These are phyloP conservation scores for Dillenia turbinata DNA, from an alignment of 164 flowering plant species.

Conservation along the genomic window DNA sequence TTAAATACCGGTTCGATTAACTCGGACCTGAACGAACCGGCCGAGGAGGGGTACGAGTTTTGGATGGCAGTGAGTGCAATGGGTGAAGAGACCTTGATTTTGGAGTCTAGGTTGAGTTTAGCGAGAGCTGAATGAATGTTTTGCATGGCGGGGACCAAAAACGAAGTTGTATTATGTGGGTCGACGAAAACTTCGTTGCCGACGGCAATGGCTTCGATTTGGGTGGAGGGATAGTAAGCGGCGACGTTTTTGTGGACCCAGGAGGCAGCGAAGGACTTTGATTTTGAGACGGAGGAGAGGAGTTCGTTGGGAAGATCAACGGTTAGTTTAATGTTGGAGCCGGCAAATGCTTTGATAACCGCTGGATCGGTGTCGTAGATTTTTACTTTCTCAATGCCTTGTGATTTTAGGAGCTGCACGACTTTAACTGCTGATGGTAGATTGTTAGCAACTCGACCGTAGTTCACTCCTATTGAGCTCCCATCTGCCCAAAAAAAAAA, in stretches of 20 bases:
- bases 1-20: constrained; percentile 54
- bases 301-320: constrained; percentile 82
- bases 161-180: constrained; percentile 51
- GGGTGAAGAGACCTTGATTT: constrained; percentile 75
- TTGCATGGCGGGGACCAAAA: constrained; percentile 76
- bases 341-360: constrained; percentile 62
- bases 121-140: constrained; percentile 57
- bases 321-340: constrained; percentile 49
- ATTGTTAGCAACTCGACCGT: constrained; percentile 74
- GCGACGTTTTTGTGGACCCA: constrained; percentile 67
- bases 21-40: constrained; percentile 65
- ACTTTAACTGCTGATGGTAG: constrained; percentile 69
- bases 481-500: constrained; percentile 30
- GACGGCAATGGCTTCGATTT: constrained; percentile 75
- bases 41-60: constrained; percentile 72
- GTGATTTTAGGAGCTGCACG: constrained; percentile 61
- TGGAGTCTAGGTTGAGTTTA: constrained; percentile 27
- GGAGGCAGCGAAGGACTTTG: constrained; percentile 45
- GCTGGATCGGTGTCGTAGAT: constrained; percentile 76
- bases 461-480: constrained; percentile 73
- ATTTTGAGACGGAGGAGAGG: constrained; percentile 51
- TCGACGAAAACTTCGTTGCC: constrained; percentile 93
- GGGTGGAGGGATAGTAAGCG: constrained; percentile 52
- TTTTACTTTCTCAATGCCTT: constrained; percentile 56
- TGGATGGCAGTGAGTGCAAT: constrained; percentile 65